Evolutionary conservation across 176 grass and related monocot genomes (phyloP).

Genomic region (Triticum dicoccoides): DNA sequence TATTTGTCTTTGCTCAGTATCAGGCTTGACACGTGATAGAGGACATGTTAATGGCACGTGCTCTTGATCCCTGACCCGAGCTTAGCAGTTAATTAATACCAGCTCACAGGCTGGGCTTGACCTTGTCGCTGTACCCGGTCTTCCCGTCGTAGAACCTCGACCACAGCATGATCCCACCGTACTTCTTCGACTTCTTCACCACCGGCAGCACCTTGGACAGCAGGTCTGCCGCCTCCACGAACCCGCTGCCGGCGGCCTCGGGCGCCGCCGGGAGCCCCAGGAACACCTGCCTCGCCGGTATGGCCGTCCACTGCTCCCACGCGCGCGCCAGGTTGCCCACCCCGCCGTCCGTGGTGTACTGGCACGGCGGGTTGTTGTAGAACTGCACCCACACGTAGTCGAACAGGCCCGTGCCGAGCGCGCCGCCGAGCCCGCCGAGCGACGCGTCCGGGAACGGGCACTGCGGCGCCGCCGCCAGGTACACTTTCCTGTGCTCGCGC

Average conservation of each 20-base stretch:
- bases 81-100: not conserved
- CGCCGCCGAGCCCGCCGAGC: slow-evolving; percentile 24
- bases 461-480: slow-evolving; percentile 62
- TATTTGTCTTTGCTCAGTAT: not conserved
- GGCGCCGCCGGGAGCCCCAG: slow-evolving; percentile 63
- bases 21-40: not conserved
- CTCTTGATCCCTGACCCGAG: not conserved
- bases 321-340: slow-evolving; percentile 21
- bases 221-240: slow-evolving; percentile 41
- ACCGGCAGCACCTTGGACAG: slow-evolving; percentile 48
- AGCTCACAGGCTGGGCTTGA: slow-evolving; percentile 45
- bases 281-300: slow-evolving; percentile 39
- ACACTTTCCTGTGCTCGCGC: not conserved
- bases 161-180: slow-evolving; percentile 74
- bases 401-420: slow-evolving; percentile 55
- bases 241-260: slow-evolving; percentile 60
- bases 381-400: slow-evolving; percentile 97
- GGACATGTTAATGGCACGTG: not conserved
- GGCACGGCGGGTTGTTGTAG: slow-evolving; percentile 68
- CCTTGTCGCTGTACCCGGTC: slow-evolving; percentile 45
- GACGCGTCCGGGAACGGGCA: slow-evolving; percentile 77
- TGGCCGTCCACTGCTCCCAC: slow-evolving; percentile 53
- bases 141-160: slow-evolving; percentile 64
- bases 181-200: slow-evolving; percentile 52
- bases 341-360: slow-evolving; percentile 40